A percentile compares a stretch with the other conserved stretches of the same genome.
phyloP scores from a whole-genome alignment of 2,329 filamentous ascomycete genomes.

The Paecilomyces niveus region DNA sequence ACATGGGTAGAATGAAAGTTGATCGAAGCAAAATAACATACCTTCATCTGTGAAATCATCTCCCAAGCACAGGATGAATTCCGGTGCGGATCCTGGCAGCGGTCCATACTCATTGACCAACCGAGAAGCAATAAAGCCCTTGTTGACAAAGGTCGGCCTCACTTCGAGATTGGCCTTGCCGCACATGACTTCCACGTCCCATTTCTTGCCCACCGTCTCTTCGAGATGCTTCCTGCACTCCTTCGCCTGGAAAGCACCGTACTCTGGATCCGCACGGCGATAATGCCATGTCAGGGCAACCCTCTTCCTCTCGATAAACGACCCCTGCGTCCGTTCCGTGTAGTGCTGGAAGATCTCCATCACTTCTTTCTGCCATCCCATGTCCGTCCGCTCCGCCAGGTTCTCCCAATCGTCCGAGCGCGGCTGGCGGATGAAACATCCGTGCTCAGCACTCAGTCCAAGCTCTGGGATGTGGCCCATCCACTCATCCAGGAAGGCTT shows the following conservation, averaged over 20 bases:
- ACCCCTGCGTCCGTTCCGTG: constrained; percentile 78
- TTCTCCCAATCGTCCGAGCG: constrained; percentile 76
- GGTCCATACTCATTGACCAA: constrained; percentile 66
- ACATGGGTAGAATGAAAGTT: background rate
- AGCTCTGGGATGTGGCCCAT: constrained; percentile 84
- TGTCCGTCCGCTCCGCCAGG: constrained; percentile 75
- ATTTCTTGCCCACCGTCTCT: constrained; percentile 65
- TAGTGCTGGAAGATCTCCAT: constrained; percentile 79
- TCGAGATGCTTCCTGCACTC: constrained; percentile 80
- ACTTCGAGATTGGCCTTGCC: constrained; percentile 97
- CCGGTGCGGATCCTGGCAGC: constrained; percentile 53
- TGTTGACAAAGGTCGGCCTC: constrained; percentile 94
- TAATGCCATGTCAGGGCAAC: constrained; percentile 98
- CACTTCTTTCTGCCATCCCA: constrained; percentile 87
- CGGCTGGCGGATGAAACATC: constrained; percentile 86
- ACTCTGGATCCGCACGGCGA: constrained; percentile 79
- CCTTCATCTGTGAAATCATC: constrained; percentile 98
- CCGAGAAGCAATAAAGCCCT: constrained; percentile 86
- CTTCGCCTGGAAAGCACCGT: constrained; percentile 68
- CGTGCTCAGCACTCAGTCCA: constrained; percentile 94
- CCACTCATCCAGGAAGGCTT: constrained; percentile 82
- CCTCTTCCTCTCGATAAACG: constrained; percentile 89
- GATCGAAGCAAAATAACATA: constrained; percentile 30
- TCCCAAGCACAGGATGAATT: constrained; percentile 84
- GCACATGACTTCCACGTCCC: constrained; percentile 92